Conservation (phyloP, 768 basidiomycete genomes). For the Hericium coralloides region DNA sequence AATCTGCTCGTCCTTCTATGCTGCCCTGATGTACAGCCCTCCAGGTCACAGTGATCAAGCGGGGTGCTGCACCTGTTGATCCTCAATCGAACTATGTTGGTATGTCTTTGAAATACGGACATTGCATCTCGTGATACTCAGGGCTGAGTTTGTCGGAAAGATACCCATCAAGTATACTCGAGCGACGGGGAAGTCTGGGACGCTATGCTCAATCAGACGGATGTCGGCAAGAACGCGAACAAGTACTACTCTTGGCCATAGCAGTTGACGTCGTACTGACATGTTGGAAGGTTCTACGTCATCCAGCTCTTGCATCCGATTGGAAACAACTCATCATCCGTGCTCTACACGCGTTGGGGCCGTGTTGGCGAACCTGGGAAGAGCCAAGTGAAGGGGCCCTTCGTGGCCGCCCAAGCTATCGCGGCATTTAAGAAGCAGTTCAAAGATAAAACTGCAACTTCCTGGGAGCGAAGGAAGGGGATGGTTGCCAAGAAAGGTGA, state of each 20-base stretch:
- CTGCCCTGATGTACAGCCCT: not conserved
- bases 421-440: constrained; percentile 55
- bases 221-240: constrained; percentile 40
- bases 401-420: constrained; percentile 28
- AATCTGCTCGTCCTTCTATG: not conserved
- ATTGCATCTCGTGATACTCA: not conserved
- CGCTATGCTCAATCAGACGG: constrained; percentile 55
- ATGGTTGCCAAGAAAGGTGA: constrained; percentile 45
- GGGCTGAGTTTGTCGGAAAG: constrained; percentile 19
- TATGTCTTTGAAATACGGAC: constrained; percentile 22
- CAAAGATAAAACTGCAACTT: constrained; percentile 39
- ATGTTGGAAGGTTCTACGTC: constrained; percentile 41
- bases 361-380: constrained; percentile 50
- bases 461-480: constrained; percentile 42
- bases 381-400: constrained; percentile 46
- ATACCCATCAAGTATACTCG: constrained; percentile 42
- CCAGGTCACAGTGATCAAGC: constrained; percentile 39
- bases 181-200: constrained; percentile 40
- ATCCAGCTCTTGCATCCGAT: constrained; percentile 47
- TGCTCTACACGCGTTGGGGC: constrained; percentile 51
- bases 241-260: constrained; percentile 27
- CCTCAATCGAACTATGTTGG: constrained; percentile 34
- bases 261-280: not conserved
- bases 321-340: constrained; percentile 25
- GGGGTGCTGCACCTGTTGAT: constrained; percentile 51